Evolutionary conservation across 1,284 basidiomycete species (phyloP), one percentile per base, ranked within the genome.

Genomic region (Athelia sp.): DNA sequence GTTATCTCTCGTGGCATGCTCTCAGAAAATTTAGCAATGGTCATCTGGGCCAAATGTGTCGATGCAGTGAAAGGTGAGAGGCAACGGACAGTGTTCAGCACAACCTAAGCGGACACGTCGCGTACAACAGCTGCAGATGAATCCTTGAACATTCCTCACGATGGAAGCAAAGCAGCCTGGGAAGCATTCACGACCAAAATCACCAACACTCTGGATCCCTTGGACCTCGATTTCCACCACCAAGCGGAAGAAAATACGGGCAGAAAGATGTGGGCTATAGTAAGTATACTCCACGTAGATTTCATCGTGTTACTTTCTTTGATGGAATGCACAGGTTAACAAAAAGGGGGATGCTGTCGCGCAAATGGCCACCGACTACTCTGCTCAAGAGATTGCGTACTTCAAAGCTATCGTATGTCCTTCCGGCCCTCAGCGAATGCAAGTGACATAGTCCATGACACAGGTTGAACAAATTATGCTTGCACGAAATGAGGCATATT

Each of bases 401-500:
- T 92, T 92, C 73, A 90, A 86, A 67, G 81, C 81, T 2, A 70
- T 93, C 50, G 91, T 90, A 60, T 54, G 83, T 67, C 47, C 6
- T 15, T 40, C 36, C 17, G 44, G 46, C 18, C 4, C 31, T 23
- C 46, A 45, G 35, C 48, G 22, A 34, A 26, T 40, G 36, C 15
- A 4, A 47, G 52, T 52, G 44, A 51, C 23, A 26, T 4, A 23
- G 40, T 29, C 42, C 18, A 29, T n/a, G n/a, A 40, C 17, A 22
- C 57, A 94, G 91, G 76, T 95, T 38, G 88, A 93, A 59, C 86
- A 88, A 69, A 93, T 95, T 59, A 87, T 93, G 77, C 74, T 86
- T 13, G 87, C 91, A 9, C 81, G 84, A 8, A 76, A 78, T 38
- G 80, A 87, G 57, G 71, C 85, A 0, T 95, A 77, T 62, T 89